Evolutionary conservation across 495 filamentous ascomycete genomes (phyloP).

Genomic region (Barbatosphaeria neglecta): DNA sequence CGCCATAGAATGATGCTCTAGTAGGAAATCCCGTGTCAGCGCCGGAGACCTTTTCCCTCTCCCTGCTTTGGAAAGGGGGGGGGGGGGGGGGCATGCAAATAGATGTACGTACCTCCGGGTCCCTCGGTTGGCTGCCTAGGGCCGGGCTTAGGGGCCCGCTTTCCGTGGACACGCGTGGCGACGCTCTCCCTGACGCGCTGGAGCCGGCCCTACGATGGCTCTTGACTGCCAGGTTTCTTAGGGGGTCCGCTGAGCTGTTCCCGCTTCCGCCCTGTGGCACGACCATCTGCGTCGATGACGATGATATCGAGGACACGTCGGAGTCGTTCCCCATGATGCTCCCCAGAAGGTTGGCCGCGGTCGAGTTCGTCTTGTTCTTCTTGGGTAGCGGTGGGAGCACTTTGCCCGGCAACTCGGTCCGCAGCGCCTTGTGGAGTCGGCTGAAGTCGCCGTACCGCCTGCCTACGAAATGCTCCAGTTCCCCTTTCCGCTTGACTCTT

Average conservation of each 20-base stretch:
- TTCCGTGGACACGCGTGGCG: slow-evolving; percentile 29
- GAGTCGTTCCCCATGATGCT: slow-evolving; percentile 47
- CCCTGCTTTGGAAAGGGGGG: no score
- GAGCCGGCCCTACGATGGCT: slow-evolving; percentile 24
- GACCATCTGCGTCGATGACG: slow-evolving; percentile 47
- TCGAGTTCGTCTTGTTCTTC: slow-evolving; percentile 73
- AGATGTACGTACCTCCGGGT: slow-evolving; percentile 10
- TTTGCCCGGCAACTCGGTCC: slow-evolving; percentile 83
- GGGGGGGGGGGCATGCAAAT: no score
- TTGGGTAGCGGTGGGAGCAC: slow-evolving; percentile 74
- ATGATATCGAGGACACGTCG: slow-evolving; percentile 68
- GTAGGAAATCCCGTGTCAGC: slow-evolving; percentile 4
- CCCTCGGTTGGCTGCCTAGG: slow-evolving; percentile 2
- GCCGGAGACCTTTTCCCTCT: neutral
- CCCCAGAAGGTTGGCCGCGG: slow-evolving; percentile 40
- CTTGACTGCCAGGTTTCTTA: slow-evolving; percentile 33
- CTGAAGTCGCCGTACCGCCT: slow-evolving; percentile 83
- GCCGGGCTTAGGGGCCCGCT: slow-evolving; percentile 11
- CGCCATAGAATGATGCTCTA: slow-evolving; percentile 56
- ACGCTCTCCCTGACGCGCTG: slow-evolving; percentile 15
- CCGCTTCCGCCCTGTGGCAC: slow-evolving; percentile 11
- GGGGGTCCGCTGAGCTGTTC: slow-evolving; percentile 4
- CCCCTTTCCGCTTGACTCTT: slow-evolving; percentile 60
- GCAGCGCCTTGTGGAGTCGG: slow-evolving; percentile 63
- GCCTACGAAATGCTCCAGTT: slow-evolving; percentile 64